phyloP scores from a whole-genome alignment of 1,284 basidiomycete genomes.

The Volvariella surrecta region DNA sequence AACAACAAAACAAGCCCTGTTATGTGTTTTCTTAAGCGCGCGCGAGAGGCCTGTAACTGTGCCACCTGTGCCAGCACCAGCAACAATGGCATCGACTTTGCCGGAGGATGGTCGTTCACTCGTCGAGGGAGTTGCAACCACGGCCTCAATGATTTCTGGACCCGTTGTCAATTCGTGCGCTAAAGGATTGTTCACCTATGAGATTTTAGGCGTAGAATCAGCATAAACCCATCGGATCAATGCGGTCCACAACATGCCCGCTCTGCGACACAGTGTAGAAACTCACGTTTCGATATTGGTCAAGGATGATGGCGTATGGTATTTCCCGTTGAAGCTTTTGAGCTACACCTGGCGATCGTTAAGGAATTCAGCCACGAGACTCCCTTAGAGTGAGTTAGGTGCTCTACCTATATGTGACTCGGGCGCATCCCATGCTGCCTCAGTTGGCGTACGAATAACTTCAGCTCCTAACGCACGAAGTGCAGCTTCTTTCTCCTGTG shows the following conservation, averaged over 20 bases:
- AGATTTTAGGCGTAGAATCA: conserved; percentile 9
- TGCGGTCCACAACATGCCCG: too few species aligned
- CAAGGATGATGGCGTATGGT: conserved; percentile 82
- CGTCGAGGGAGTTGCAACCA: conserved; percentile 55
- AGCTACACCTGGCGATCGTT: conserved; percentile 76
- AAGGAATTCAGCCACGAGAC: conserved; percentile 77
- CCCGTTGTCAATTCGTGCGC: conserved; percentile 87
- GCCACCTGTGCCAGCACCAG: conserved; percentile 91
- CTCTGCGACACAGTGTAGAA: neutral
- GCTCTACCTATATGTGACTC: conserved; percentile 85
- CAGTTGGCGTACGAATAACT: conserved; percentile 91
- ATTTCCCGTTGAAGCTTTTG: conserved; percentile 72
- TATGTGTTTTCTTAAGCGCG: conserved; percentile 75
- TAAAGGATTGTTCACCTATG: conserved; percentile 75
- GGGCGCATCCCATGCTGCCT: conserved; percentile 78
- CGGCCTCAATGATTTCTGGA: conserved; percentile 79
- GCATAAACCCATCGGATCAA: conserved; percentile 1
- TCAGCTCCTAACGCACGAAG: conserved; percentile 89
- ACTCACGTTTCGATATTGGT: conserved; percentile 79
- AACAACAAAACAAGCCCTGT: conserved; percentile 66
- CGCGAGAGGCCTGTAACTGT: conserved; percentile 85
- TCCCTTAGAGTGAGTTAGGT: conserved; percentile 19
- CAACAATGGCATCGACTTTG: conserved; percentile 81
- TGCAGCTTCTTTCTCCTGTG: conserved; percentile 87
- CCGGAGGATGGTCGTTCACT: conserved; percentile 46